Percentiles rank a stretch among this genome's conserved stretches.
Conservation (phyloP, 805 yeast species). For the Lipomyces orientalis region DNA sequence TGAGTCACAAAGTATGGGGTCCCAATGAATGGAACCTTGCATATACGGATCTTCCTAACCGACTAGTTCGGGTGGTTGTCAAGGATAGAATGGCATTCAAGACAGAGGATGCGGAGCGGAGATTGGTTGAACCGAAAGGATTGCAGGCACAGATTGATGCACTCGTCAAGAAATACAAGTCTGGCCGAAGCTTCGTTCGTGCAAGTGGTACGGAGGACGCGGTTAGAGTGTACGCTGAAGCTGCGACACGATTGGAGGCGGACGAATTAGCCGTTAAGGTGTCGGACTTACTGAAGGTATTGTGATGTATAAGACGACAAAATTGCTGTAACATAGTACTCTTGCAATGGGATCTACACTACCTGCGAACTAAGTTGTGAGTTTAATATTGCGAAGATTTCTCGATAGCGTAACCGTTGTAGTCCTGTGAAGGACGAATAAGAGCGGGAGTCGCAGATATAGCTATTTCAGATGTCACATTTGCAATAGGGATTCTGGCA, state of each 20-base stretch:
- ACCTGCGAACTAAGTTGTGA: background rate
- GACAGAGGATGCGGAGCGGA: conserved; percentile 91
- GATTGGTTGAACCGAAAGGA: conserved; percentile 74
- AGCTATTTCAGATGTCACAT: too few species aligned
- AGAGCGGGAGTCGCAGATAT: too few species aligned
- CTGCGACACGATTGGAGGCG: conserved; percentile 58
- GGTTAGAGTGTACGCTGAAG: conserved; percentile 94
- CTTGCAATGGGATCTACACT: background rate
- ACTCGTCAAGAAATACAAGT: conserved; percentile 57
- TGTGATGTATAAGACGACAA: background rate
- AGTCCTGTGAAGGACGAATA: background rate
- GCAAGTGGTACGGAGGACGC: conserved; percentile 99
- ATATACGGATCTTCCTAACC: conserved; percentile 87
- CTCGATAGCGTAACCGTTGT: too few species aligned
- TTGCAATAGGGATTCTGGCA: too few species aligned
- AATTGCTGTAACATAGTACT: background rate
- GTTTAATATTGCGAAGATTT: background rate
- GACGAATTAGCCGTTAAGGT: conserved; percentile 51
- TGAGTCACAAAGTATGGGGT: conserved; percentile 59
- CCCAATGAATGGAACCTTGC: conserved; percentile 76
- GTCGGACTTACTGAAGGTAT: conserved; percentile 38
- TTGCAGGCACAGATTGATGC: conserved; percentile 75
- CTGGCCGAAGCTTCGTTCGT: conserved; percentile 89
- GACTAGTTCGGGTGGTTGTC: conserved; percentile 79
- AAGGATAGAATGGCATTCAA: conserved; percentile 77